A percentile compares a stretch with the other conserved stretches of the same genome.
Conservation (phyloP, 129 eudicot genomes). For the Flaveria linearis region DNA sequence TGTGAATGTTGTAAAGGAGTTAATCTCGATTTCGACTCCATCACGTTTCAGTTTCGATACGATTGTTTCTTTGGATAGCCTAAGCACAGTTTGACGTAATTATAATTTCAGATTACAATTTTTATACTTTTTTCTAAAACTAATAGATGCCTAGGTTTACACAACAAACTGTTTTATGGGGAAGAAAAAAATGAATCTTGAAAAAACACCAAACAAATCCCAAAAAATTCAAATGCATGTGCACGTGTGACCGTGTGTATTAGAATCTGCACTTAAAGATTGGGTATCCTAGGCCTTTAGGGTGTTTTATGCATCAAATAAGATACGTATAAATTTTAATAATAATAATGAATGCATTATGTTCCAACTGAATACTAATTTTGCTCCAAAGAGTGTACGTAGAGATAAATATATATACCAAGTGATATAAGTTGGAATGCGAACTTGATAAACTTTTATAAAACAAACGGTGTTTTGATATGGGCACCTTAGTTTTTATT, state of each 20-base stretch:
- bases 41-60: too few species aligned
- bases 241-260: conserved; percentile 35
- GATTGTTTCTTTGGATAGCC: too few species aligned
- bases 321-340: background rate
- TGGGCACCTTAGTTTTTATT: too few species aligned
- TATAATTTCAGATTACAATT: too few species aligned
- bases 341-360: background rate
- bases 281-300: conserved; percentile 31
- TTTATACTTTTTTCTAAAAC: too few species aligned
- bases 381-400: background rate
- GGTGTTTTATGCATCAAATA: background rate
- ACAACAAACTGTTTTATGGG: conserved; percentile 23
- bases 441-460: too few species aligned
- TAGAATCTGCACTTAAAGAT: conserved; percentile 11
- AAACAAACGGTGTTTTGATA: too few species aligned
- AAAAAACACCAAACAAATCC: conserved; percentile 32
- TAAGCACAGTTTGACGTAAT: too few species aligned
- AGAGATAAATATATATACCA: background rate
- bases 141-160: background rate
- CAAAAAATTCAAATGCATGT: conserved; percentile 28
- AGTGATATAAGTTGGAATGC: too few species aligned
- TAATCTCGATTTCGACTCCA: too few species aligned
- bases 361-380: too few species aligned
- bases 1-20: too few species aligned
- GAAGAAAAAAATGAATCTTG: background rate